A percentile compares a stretch with the other conserved stretches of the same genome.
These are phyloP conservation scores for Leccinum olivaceopallidum DNA, from an alignment of 768 basidiomycete species.

Conservation along the genomic window DNA sequence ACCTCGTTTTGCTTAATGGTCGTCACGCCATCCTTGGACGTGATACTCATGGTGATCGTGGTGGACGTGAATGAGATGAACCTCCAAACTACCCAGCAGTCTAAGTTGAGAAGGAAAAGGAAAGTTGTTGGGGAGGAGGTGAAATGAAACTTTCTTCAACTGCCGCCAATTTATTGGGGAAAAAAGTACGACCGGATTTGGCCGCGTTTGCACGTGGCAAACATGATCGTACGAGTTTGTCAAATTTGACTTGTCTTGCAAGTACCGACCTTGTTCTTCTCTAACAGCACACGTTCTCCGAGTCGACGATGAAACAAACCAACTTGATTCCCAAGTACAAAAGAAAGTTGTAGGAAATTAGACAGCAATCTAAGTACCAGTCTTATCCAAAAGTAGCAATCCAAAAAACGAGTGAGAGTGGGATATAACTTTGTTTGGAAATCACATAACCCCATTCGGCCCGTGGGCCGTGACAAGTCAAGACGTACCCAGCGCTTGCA, in stretches of 20 bases:
- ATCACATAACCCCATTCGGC: slow-evolving; percentile 4
- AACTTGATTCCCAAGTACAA: background rate
- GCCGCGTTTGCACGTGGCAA: slow-evolving; percentile 31
- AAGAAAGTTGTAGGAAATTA: background rate
- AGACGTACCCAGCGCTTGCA: slow-evolving; percentile 36
- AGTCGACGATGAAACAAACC: background rate
- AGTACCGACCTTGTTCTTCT: too few relatives aligned
- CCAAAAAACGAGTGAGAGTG: background rate
- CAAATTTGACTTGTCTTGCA: too few relatives aligned
- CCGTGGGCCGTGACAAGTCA: background rate
- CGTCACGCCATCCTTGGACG: slow-evolving; percentile 20
- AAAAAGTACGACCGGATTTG: slow-evolving; percentile 19
- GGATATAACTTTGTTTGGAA: background rate
- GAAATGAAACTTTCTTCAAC: background rate
- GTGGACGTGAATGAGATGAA: slow-evolving; percentile 3
- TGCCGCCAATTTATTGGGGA: slow-evolving; percentile 31
- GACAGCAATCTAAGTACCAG: background rate
- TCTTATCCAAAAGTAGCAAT: background rate
- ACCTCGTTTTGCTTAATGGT: slow-evolving; percentile 58
- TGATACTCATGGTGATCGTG: slow-evolving; percentile 23
- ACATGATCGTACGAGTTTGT: background rate
- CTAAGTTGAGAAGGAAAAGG: slow-evolving; percentile 2
- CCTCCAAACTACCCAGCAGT: slow-evolving; percentile 9
- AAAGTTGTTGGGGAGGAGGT: background rate
- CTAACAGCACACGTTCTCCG: background rate